A percentile compares a stretch with the other conserved stretches of the same genome.
Conservation (phyloP, 257 asterid genomes). For the Cynanchum wilfordii region DNA sequence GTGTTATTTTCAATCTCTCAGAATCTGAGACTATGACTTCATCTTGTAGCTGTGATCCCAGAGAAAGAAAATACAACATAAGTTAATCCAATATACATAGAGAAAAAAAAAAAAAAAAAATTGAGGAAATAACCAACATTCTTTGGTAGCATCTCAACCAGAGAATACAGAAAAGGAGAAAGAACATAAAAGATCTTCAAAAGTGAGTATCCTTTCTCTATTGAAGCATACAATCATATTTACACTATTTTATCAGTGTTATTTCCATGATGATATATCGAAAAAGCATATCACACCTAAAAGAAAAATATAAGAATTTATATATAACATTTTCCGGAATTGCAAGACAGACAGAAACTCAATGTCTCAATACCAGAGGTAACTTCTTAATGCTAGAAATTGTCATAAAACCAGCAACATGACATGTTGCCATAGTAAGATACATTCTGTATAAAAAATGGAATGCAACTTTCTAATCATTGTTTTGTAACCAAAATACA, state of each 20-base stretch:
- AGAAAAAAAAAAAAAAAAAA: constrained; percentile 7
- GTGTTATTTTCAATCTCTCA: constrained; percentile 81
- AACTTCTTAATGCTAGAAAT: background rate
- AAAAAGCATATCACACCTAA: background rate
- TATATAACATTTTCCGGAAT: background rate
- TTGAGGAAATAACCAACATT: constrained; percentile 14
- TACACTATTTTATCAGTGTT: background rate
- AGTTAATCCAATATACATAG: constrained; percentile 14
- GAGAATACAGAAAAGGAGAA: background rate
- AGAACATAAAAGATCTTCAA: background rate
- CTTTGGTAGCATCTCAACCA: background rate
- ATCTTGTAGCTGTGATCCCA: constrained; percentile 76
- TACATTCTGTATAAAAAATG: background rate
- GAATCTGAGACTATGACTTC: constrained; percentile 83
- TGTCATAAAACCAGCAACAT: background rate
- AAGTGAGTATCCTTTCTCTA: background rate
- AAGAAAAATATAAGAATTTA: background rate
- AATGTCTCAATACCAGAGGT: background rate
- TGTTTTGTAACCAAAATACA: background rate
- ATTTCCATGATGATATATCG: no score
- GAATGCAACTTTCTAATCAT: background rate
- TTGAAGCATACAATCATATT: background rate
- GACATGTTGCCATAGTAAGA: background rate
- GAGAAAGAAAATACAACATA: constrained; percentile 15
- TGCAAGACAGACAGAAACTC: background rate